These are phyloP conservation scores for Rhodotorula sp. DNA, from an alignment of 1,284 basidiomycete species.

Conservation along the genomic window DNA sequence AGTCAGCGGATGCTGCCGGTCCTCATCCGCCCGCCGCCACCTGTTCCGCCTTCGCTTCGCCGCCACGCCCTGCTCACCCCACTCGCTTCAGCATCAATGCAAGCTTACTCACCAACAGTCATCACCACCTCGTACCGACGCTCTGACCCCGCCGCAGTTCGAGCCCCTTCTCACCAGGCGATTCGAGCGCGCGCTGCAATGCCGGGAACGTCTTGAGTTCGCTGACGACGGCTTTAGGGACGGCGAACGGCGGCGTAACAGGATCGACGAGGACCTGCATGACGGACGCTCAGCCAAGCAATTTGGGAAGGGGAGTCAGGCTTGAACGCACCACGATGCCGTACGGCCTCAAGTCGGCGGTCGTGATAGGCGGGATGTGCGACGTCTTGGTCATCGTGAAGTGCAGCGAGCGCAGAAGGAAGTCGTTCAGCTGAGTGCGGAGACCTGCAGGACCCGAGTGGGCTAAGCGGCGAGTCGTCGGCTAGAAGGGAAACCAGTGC, in stretches of 20 bases:
- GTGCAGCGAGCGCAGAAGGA: constrained; percentile 24
- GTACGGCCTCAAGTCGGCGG: constrained; percentile 25
- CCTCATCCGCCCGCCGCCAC: not conserved
- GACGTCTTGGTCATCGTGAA: constrained; percentile 21
- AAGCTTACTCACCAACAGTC: not conserved
- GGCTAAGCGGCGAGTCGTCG: not conserved
- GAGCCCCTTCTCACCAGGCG: not conserved
- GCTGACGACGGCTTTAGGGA: constrained; percentile 10
- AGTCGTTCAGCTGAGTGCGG: constrained; percentile 35
- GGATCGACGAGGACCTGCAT: constrained; percentile 26
- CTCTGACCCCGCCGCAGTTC: not conserved
- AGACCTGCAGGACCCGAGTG: constrained; percentile 6
- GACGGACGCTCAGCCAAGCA: not conserved
- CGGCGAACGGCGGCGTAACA: not conserved
- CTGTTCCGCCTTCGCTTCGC: not conserved
- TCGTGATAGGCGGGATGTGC: constrained; percentile 35
- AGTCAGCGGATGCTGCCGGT: too few species aligned
- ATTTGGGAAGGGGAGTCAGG: too few species aligned
- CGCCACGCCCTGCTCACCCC: too few species aligned
- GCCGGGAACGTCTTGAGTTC: constrained; percentile 11
- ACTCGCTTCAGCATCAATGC: not conserved
- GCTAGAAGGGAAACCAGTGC: not conserved
- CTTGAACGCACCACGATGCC: constrained; percentile 20
- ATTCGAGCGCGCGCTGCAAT: constrained; percentile 11
- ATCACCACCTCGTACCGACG: not conserved